Base-by-base conservation (phyloP, 2,329 filamentous ascomycete genomes). In the Thielaviopsis euricoi region DNA sequence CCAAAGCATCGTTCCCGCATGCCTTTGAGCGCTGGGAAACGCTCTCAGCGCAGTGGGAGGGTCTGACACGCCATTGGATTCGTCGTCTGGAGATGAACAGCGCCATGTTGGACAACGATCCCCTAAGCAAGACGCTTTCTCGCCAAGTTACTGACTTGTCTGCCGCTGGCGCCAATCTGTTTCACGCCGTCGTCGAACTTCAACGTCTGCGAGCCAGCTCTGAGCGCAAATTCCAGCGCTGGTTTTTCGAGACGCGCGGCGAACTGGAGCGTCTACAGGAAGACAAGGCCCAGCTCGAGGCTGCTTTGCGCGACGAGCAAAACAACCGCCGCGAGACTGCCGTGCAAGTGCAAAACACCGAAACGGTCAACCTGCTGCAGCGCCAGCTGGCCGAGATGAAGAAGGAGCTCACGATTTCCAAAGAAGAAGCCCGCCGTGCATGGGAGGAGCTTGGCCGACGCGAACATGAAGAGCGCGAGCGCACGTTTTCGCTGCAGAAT, bases 11-110 rank as follows among this genome's bases (percentile, higher is more conserved):
- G 0, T 97, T 98, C 63, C 93, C 93, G 0, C 93, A 97, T 70
- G 93, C 93, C 0, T 98, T 98, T 66, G 91, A 98, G 70, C 81
- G 93, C 61, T 98, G 93, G 93, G 93, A 98, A 68, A 91, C 88
- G 0, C 73, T 98, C 2, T 98, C 93, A 0, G 94, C 93, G 6
- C 91, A 97, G 65, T 98, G 93, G 93, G 93, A 98, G 69, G 93
- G 93, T 4, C 77, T 98, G 60, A 97, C 93, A 0, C 91, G 89
- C 60, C 97, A 95, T 71, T 98, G 93, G 91, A 93, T 98, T 63
- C 86, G 89, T 52, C 84, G 89, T 64, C 76, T 98, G 7, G 88
- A 98, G 70, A 83, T 93, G 67, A 95, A 95, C 67, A 86, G 87
- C 26, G 84, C 89, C 57, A 89, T 95, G 63, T 80, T 95, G 46